Evolutionary conservation across 192 early-diverging fungal species (phyloP).

Genomic region (Coemansia sp.): DNA sequence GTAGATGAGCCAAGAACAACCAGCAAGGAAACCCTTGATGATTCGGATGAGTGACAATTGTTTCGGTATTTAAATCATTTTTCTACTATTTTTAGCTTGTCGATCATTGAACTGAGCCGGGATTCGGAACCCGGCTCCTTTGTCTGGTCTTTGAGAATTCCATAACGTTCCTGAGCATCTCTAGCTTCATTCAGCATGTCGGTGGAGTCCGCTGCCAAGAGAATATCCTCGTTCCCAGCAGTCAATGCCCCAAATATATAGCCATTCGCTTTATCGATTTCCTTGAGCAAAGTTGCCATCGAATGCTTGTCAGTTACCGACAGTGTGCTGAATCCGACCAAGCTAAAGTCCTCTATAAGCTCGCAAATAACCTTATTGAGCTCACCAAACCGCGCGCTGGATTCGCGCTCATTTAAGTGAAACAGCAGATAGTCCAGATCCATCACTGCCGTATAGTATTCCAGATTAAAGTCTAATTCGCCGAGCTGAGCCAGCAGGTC

Average conservation of each 20-base stretch:
- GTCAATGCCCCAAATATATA: conserved; percentile 82
- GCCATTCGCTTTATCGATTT: conserved; percentile 89
- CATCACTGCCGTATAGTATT: conserved; percentile 94
- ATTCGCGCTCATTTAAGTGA: conserved; percentile 65
- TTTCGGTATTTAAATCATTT: background rate
- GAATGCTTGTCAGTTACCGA: conserved; percentile 79
- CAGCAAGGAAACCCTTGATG: background rate
- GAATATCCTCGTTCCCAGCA: conserved; percentile 74
- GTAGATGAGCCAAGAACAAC: no score
- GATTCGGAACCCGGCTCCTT: background rate
- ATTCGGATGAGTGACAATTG: background rate
- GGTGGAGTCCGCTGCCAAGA: conserved; percentile 49
- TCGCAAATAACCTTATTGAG: conserved; percentile 85
- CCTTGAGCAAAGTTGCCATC: conserved; percentile 70
- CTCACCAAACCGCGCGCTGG: conserved; percentile 57
- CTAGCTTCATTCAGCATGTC: conserved; percentile 40
- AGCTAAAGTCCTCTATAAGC: conserved; percentile 84
- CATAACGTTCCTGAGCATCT: conserved; percentile 44
- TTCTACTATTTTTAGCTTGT: conserved; percentile 14
- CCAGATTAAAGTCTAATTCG: conserved; percentile 72
- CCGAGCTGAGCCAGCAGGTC: conserved; percentile 85
- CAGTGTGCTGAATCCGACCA: conserved; percentile 91
- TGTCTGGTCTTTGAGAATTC: conserved; percentile 4
- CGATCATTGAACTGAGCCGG: conserved; percentile 8
- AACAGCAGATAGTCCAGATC: conserved; percentile 81